Base-by-base conservation (phyloP, 106 monocot genomes). In the Iris macrosiphon region DNA sequence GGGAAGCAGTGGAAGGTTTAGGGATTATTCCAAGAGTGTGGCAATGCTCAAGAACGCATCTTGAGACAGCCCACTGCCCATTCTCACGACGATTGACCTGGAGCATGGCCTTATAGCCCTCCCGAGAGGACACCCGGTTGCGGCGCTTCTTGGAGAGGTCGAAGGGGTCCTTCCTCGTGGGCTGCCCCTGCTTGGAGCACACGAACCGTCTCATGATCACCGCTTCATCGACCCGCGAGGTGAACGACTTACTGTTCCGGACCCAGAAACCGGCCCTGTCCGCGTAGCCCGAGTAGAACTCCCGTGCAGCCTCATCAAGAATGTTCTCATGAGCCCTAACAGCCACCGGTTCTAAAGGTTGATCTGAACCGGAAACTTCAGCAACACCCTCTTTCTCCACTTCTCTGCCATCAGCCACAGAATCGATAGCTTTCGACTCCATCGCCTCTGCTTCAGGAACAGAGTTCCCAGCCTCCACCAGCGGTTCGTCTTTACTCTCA, bases 31-130 rank as follows among this genome's bases (percentile, higher is more conserved):
- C 80, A 55, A 92, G 79, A 22, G 73, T 41, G 47, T 93, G 93
- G 55, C 77, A 83, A 23, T 93, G 87, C 16, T 83, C 87, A 17
- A 63, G 30, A 40, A 80, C 74, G 24, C 74, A 75, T 29, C 80
- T 70, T 21, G 87, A 83, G 17, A 87, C 65, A 7, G 52, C 28
- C 93, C 93, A 93, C 16, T 33, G 48, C 33, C 79, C 83, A 68
- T 62, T 80, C 35, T 87, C 87, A 9, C 79, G 76, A 18, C 80
- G 79, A 46, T 87, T 87, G 28, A 93, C 93, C 66, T 91, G 84
- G 25, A 98, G 74, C 98, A 91, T 91, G 4, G 98, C 91, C 38
- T 66, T 77, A 67, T 91, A 98, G 2, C 98, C 98, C 63, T 91
- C 90, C 6, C 98, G 62, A 1, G 91, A 80, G 7, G 91, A 91